These are phyloP conservation scores for Fusarium marasasianum DNA, from an alignment of 2,329 filamentous ascomycete species.

Conservation along the genomic window DNA sequence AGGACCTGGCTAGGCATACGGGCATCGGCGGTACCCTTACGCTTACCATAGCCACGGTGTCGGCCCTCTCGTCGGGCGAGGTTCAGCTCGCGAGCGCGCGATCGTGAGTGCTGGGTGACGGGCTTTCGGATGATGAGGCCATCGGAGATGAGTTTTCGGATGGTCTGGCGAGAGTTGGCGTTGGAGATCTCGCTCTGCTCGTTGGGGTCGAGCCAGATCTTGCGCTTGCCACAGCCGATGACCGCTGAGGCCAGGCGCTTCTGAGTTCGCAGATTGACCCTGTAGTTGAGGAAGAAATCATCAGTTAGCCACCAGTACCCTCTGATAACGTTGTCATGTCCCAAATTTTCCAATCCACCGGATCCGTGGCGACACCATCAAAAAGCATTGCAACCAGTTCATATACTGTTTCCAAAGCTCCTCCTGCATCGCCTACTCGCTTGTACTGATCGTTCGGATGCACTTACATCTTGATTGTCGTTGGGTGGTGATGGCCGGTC, in stretches of 20 bases:
- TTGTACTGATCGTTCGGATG: slow-evolving; percentile 28
- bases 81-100: slow-evolving; percentile 94
- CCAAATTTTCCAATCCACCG: slow-evolving; percentile 1
- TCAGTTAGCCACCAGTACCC: slow-evolving; percentile 43
- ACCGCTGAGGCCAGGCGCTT: slow-evolving; percentile 99
- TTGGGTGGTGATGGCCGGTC: slow-evolving; percentile 53
- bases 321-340: slow-evolving; percentile 15
- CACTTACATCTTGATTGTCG: slow-evolving; percentile 59
- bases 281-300: slow-evolving; percentile 53
- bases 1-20: slow-evolving; percentile 98
- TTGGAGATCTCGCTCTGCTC: slow-evolving; percentile 99
- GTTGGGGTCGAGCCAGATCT: slow-evolving; percentile 99
- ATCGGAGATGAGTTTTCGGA: slow-evolving; percentile 99
- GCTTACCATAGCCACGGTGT: slow-evolving; percentile 99
- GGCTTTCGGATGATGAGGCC: slow-evolving; percentile 99
- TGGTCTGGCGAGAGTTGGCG: slow-evolving; percentile 99
- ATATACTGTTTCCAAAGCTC: slow-evolving; percentile 19
- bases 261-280: slow-evolving; percentile 99
- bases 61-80: slow-evolving; percentile 93
- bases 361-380: slow-evolving; percentile 28
- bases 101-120: slow-evolving; percentile 99
- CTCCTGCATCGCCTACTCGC: slow-evolving; percentile 19
- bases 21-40: slow-evolving; percentile 99
- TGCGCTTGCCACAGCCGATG: slow-evolving; percentile 98
- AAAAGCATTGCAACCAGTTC: slow-evolving; percentile 31